These are phyloP conservation scores for Colletotrichum higginsianum DNA, from an alignment of 2,329 filamentous ascomycete genomes.

Conservation along the genomic window DNA sequence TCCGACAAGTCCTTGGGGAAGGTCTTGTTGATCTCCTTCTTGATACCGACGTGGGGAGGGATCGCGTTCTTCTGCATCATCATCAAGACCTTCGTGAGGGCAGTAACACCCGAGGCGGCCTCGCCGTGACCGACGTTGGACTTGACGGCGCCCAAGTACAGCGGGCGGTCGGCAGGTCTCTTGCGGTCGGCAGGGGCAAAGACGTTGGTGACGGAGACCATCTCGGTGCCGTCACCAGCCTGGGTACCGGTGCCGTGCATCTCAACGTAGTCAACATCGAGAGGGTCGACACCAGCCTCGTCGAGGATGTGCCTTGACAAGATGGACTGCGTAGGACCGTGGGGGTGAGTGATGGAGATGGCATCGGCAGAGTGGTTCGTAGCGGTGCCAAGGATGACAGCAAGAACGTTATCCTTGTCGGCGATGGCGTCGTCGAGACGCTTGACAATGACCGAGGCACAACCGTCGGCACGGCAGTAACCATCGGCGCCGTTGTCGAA, in stretches of 20 bases:
- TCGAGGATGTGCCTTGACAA: conserved; percentile 80
- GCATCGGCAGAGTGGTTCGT: conserved; percentile 89
- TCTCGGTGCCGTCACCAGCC: conserved; percentile 86
- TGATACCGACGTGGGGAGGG: conserved; percentile 78
- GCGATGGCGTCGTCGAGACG: conserved; percentile 82
- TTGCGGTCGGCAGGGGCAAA: conserved; percentile 65
- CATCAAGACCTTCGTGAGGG: conserved; percentile 75
- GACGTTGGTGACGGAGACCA: conserved; percentile 78
- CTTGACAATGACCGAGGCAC: conserved; percentile 83
- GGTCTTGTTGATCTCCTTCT: conserved; percentile 72
- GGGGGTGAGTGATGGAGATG: conserved; percentile 87
- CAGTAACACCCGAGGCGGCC: conserved; percentile 73
- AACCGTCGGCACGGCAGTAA: conserved; percentile 85
- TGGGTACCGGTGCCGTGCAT: conserved; percentile 94
- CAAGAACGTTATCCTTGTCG: conserved; percentile 84
- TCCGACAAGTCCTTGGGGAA: conserved; percentile 70
- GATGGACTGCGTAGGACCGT: conserved; percentile 81
- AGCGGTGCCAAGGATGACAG: conserved; percentile 79
- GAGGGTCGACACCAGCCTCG: conserved; percentile 80
- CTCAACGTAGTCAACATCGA: conserved; percentile 86
- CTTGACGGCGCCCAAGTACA: conserved; percentile 76
- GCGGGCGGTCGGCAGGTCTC: conserved; percentile 63
- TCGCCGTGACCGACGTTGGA: conserved; percentile 76
- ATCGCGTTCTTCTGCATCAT: conserved; percentile 76
- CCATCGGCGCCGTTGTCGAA: conserved; percentile 87